These are phyloP conservation scores for Sabuloglossum arenarium DNA, from an alignment of 495 filamentous ascomycete species.

Conservation along the genomic window DNA sequence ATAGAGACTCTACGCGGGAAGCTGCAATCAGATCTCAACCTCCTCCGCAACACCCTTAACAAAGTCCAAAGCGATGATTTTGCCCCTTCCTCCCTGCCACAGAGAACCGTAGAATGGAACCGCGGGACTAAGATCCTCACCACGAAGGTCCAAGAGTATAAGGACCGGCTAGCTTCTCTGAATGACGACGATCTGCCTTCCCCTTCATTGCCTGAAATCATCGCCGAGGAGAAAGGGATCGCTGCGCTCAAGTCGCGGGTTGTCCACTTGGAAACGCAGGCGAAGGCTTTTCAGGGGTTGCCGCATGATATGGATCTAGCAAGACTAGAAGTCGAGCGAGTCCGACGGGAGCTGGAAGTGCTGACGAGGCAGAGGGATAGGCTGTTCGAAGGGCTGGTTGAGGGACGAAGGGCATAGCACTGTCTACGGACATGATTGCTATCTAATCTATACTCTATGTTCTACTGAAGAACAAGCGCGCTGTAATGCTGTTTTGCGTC, in stretches of 20 bases:
- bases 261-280: conserved; percentile 33
- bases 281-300: conserved; percentile 41
- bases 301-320: conserved; percentile 49
- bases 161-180: conserved; percentile 24
- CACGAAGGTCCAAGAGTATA: conserved; percentile 36
- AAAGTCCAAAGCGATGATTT: conserved; percentile 21
- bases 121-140: conserved; percentile 35
- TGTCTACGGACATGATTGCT: background rate
- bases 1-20: conserved; percentile 13
- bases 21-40: conserved; percentile 10
- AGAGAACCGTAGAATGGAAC: conserved; percentile 39
- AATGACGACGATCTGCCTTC: conserved; percentile 14
- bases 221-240: conserved; percentile 31
- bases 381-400: conserved; percentile 38
- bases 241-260: conserved; percentile 27
- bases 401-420: background rate
- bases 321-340: conserved; percentile 37
- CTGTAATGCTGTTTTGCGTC: too few species aligned
- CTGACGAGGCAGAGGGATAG: conserved; percentile 39
- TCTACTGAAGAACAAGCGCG: background rate
- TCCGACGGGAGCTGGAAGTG: conserved; percentile 36
- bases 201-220: conserved; percentile 24
- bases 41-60: conserved; percentile 16
- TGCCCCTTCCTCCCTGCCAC: conserved; percentile 28
- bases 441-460: background rate